Conservation (phyloP, 1,284 basidiomycete species). For the Erythrobasidium hasegawianum region DNA sequence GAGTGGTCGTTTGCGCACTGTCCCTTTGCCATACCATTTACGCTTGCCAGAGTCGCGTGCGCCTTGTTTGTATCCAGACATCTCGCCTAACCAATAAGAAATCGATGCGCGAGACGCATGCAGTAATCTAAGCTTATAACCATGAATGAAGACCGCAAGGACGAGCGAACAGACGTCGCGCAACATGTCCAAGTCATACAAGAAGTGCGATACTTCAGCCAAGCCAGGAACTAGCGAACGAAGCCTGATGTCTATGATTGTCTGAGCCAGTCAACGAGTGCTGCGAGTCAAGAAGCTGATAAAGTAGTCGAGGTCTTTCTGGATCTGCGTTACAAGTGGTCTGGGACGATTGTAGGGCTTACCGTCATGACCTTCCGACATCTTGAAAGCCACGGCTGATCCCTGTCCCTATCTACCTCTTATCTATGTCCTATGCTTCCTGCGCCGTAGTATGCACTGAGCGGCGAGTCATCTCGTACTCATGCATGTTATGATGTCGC, state of each 20-base stretch:
- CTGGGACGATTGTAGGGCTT: constrained; percentile 14
- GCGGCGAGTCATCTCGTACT: not conserved
- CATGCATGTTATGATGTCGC: not conserved
- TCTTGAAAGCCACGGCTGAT: too few relatives aligned
- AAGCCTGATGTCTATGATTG: not conserved
- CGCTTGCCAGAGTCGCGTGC: too few relatives aligned
- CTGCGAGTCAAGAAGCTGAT: not conserved
- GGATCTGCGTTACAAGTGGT: constrained; percentile 29
- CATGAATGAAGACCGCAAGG: not conserved
- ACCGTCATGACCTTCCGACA: not conserved
- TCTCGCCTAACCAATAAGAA: too few relatives aligned
- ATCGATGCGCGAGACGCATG: not conserved
- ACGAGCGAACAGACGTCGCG: not conserved
- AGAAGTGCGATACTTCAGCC: not conserved
- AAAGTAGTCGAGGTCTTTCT: constrained; percentile 24
- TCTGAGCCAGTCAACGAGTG: too few relatives aligned
- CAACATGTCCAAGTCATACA: not conserved
- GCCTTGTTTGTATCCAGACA: too few relatives aligned
- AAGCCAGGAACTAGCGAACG: not conserved
- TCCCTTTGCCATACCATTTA: too few relatives aligned
- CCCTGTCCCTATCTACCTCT: too few relatives aligned
- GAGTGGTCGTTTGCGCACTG: too few relatives aligned
- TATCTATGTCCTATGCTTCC: not conserved
- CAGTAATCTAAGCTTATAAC: not conserved
- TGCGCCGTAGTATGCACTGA: constrained; percentile 4